phyloP scores from a whole-genome alignment of 352 stramenopile genomes.

The Saprolegnia parasitica region DNA sequence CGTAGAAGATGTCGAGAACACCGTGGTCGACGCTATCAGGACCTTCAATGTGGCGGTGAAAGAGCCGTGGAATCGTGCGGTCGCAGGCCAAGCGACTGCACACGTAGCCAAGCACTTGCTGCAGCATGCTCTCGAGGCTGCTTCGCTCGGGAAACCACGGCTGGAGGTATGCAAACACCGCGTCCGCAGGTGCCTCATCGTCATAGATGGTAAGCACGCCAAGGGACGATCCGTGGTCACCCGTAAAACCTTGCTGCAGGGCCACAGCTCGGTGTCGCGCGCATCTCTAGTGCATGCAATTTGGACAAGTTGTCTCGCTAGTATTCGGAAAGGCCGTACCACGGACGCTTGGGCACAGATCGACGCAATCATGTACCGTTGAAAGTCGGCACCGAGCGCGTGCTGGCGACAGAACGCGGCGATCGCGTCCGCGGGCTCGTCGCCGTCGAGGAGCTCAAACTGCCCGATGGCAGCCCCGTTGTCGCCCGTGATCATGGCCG shows the following conservation, averaged over 20 bases:
- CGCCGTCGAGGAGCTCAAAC: slow-evolving; percentile 47
- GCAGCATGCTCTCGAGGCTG: slow-evolving; percentile 34
- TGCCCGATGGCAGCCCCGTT: slow-evolving; percentile 33
- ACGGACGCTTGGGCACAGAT: slow-evolving; percentile 40
- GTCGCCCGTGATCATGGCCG: slow-evolving; percentile 37
- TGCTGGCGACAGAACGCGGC: slow-evolving; percentile 40
- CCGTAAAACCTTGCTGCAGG: slow-evolving; percentile 43
- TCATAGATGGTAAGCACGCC: slow-evolving; percentile 64
- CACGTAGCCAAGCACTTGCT: slow-evolving; percentile 41
- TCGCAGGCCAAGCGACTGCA: slow-evolving; percentile 40
- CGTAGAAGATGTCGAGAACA: slow-evolving; percentile 43
- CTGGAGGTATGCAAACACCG: slow-evolving; percentile 64
- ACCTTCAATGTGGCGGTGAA: slow-evolving; percentile 41
- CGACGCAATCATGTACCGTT: slow-evolving; percentile 39
- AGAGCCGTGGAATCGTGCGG: slow-evolving; percentile 46
- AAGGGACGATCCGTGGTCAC: slow-evolving; percentile 33
- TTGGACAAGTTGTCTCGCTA: background rate
- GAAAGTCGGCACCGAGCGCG: slow-evolving; percentile 31
- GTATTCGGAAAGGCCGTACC: too few species aligned
- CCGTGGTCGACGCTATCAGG: slow-evolving; percentile 37
- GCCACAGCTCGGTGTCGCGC: slow-evolving; percentile 41
- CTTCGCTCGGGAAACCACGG: slow-evolving; percentile 37
- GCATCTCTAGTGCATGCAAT: slow-evolving; percentile 32
- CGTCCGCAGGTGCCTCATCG: slow-evolving; percentile 54
- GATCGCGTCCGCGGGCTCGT: slow-evolving; percentile 50